Evolutionary conservation across 306 rosid species (phyloP).

Genomic region (Vicia villosa): DNA sequence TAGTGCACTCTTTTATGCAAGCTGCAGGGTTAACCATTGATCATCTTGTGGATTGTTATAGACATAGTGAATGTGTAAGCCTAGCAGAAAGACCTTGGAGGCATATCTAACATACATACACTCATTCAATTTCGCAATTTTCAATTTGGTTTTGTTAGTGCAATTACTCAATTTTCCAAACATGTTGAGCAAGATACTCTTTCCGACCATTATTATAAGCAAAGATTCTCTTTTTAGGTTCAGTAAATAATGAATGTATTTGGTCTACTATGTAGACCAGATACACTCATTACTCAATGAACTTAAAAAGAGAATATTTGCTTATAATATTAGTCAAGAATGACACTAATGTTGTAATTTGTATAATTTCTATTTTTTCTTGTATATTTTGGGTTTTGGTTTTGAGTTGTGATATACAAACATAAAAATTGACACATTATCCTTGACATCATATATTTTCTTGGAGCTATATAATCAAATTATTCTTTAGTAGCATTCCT

Average conservation of each 20-base stretch:
- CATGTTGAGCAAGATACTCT: constrained; percentile 17
- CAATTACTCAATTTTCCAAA: neutral
- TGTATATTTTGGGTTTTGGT: neutral
- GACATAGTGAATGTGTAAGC: constrained; percentile 76
- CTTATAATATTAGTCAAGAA: too few relatives aligned
- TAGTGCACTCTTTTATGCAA: constrained; percentile 94
- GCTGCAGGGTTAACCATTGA: constrained; percentile 94
- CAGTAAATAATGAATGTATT: too few relatives aligned
- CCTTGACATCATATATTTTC: too few relatives aligned
- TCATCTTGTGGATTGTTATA: constrained; percentile 87
- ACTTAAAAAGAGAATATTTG: too few relatives aligned
- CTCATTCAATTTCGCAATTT: neutral
- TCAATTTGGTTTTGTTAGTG: neutral
- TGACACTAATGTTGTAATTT: neutral
- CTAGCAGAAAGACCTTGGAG: constrained; percentile 99
- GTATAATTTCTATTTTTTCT: neutral
- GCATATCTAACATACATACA: constrained; percentile 57
- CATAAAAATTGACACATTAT: too few relatives aligned
- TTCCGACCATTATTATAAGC: too few relatives aligned
- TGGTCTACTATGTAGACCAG: too few relatives aligned
- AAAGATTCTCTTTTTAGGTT: too few relatives aligned
- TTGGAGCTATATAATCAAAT: too few relatives aligned
- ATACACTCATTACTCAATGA: too few relatives aligned
- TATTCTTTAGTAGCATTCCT: too few relatives aligned
- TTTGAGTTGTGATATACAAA: too few relatives aligned